Evolutionary conservation across 495 filamentous ascomycete species (phyloP), one percentile per base, ranked within the genome.

Genomic region (Tuber magnatum): DNA sequence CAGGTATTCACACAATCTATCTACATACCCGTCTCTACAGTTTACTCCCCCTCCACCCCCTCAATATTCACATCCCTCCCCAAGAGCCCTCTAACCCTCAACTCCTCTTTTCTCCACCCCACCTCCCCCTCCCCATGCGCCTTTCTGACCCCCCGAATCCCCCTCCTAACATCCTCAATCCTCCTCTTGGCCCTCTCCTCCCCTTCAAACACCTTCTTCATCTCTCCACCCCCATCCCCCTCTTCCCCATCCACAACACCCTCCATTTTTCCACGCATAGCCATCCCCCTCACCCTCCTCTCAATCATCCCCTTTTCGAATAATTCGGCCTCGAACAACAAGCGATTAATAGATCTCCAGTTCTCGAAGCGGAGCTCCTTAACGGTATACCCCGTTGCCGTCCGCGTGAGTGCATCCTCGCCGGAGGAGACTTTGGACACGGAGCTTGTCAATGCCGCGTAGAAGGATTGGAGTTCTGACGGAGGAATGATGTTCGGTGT

Each of bases 311-410:
- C 75, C 32, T 28, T 44, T 46, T 82, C 75, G 39, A 73, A 51
- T 10, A 82, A 4, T 69, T 82, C 81, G 5, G 81, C 81, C 42
- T 82, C 78, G 42, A 79, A 82, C 16, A 82, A 39, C 28, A 82
- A 71, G 18, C 78, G 41, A 48, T 82, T 82, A 35, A 82, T 76
- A 16, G 78, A 71, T n/a, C 70, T 71, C 81, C 81, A 82, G 42
- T 82, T 82, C 78, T 82, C 81, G 39, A 76, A 82, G 28, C 81
- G 71, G 41, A 82, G 74, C 22, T 73, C 70, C 32, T 44, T 32
- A n/a, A 82, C 71, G 2, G 69, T 71, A 56, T 82, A 82, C 10
- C 81, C 81, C 4, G 81, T 82, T 7, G 71, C 71, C 48, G 80
- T 80, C 12, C 68, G 69, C 38, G 48, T 48, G 22, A 71, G 22